Percentiles rank a stretch among this genome's conserved stretches.
Conservation (phyloP, 306 rosid genomes). For the Urtica urens region DNA sequence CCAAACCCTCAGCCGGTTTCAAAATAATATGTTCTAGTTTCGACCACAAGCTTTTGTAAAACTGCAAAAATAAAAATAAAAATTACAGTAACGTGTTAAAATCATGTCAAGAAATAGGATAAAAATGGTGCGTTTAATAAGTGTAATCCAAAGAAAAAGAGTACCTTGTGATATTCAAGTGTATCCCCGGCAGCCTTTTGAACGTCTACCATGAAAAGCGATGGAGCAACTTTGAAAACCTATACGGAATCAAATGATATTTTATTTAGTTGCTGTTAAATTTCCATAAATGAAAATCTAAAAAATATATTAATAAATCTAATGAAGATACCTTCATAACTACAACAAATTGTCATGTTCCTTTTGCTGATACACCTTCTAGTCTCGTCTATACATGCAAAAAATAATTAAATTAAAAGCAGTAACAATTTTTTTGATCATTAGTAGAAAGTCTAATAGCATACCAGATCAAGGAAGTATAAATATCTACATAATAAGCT, state of each 20-base stretch:
- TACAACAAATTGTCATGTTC: constrained; percentile 57
- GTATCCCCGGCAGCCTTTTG: constrained; percentile 92
- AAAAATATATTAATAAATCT: background rate
- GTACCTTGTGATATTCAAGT: constrained; percentile 92
- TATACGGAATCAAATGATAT: constrained; percentile 19
- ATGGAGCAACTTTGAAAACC: constrained; percentile 90
- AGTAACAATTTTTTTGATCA: constrained; percentile 1
- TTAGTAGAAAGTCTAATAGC: too few species aligned
- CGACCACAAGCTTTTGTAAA: constrained; percentile 55
- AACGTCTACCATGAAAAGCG: constrained; percentile 95
- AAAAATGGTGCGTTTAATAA: background rate
- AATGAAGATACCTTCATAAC: constrained; percentile 60
- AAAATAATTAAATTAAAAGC: background rate
- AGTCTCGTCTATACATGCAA: constrained; percentile 88
- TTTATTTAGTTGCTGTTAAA: background rate
- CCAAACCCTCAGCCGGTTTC: constrained; percentile 39
- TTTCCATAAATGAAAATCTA: background rate
- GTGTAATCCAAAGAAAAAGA: background rate
- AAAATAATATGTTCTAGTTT: constrained; percentile 54
- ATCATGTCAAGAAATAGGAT: too few species aligned
- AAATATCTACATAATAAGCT: too few species aligned
- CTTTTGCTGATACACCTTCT: constrained; percentile 52
- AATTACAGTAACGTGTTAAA: too few species aligned
- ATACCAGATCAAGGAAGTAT: too few species aligned
- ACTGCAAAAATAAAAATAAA: constrained; percentile 31